Evolutionary conservation across 805 yeast genomes (phyloP).

Genomic region (Candida pseudofarinosa): DNA sequence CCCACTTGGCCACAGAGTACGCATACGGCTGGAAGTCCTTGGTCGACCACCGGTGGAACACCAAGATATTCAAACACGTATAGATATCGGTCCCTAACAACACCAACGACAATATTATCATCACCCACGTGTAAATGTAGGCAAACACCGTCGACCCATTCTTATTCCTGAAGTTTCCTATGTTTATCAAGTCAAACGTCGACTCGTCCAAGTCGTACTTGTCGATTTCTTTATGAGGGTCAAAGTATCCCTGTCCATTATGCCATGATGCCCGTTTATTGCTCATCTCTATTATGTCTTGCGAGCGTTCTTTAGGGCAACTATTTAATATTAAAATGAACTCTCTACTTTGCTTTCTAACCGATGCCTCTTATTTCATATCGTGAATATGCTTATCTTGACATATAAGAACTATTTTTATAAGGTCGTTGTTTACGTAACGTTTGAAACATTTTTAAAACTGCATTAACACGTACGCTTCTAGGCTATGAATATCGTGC

Average conservation of each 20-base stretch:
- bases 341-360: too few species aligned
- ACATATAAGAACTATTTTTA: background rate
- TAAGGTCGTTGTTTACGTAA: background rate
- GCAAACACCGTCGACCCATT: constrained; percentile 40
- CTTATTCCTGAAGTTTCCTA: constrained; percentile 44
- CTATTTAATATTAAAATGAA: too few species aligned
- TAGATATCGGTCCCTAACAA: constrained; percentile 67
- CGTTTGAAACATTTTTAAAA: background rate
- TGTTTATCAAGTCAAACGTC: constrained; percentile 48
- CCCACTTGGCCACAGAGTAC: constrained; percentile 58
- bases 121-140: constrained; percentile 40
- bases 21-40: constrained; percentile 42
- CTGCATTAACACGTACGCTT: background rate
- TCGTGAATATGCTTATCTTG: background rate
- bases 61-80: constrained; percentile 71
- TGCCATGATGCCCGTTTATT: background rate
- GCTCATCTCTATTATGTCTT: background rate
- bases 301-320: too few species aligned
- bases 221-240: constrained; percentile 21
- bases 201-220: constrained; percentile 32
- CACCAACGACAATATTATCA: constrained; percentile 51
- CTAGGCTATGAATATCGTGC: background rate
- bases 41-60: constrained; percentile 66
- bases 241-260: constrained; percentile 11
- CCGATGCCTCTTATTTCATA: background rate